A percentile compares a stretch with the other conserved stretches of the same genome.
These are phyloP conservation scores for Bolboschoenus planiculmis DNA, from an alignment of 176 grass and related monocot genomes.

Conservation along the genomic window DNA sequence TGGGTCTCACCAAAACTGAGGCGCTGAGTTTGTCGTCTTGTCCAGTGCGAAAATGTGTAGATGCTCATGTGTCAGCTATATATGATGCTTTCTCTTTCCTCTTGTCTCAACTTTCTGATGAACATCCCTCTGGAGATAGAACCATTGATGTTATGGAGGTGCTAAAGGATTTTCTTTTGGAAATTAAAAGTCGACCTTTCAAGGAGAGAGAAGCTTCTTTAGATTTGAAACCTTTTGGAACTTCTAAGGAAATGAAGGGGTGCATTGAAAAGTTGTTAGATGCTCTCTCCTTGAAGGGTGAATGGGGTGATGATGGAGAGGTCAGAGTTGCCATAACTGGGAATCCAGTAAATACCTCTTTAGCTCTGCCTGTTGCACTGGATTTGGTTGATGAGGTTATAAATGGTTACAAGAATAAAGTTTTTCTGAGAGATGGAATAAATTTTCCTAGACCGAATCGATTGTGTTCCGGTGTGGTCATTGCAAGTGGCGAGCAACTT, in stretches of 20 bases:
- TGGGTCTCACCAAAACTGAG: constrained; percentile 40
- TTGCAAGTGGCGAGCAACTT: constrained; percentile 83
- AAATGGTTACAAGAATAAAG: constrained; percentile 41
- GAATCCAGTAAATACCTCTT: constrained; percentile 61
- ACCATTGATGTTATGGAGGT: constrained; percentile 35
- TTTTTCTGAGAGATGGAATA: constrained; percentile 26
- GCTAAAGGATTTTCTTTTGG: constrained; percentile 42
- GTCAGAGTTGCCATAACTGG: constrained; percentile 36
- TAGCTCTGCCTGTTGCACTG: constrained; percentile 78
- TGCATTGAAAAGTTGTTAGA: constrained; percentile 47
- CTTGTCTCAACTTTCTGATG: constrained; percentile 38
- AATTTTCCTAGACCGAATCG: constrained; percentile 63
- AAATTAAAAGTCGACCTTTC: constrained; percentile 43
- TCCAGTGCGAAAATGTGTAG: constrained; percentile 65
- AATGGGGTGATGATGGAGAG: constrained; percentile 43
- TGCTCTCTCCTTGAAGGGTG: constrained; percentile 62
- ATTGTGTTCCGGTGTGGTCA: constrained; percentile 57
- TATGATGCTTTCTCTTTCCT: constrained; percentile 59
- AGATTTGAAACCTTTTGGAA: constrained; percentile 27
- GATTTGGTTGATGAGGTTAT: constrained; percentile 78
- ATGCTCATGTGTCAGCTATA: constrained; percentile 84
- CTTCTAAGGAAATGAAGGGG: constrained; percentile 56
- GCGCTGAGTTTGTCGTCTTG: constrained; percentile 64
- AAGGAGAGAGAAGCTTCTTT: constrained; percentile 48
- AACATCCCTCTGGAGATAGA: constrained; percentile 39